Evolutionary conservation across 169 alveolate species (phyloP), one percentile per base, ranked within the genome.

Genomic region (Cryptosporidium parvum): DNA sequence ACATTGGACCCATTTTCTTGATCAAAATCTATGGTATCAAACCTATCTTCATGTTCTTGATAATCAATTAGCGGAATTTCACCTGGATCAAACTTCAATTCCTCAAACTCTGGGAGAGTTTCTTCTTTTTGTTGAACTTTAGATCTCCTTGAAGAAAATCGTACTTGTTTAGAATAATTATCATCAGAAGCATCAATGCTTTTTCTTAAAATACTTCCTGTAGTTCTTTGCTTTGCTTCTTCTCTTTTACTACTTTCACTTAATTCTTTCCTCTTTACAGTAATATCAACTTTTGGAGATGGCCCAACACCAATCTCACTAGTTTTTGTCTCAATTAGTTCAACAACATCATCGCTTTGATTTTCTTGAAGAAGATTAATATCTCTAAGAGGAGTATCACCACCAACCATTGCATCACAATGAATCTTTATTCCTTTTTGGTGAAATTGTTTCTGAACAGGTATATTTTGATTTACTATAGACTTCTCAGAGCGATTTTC

Each of bases 361-460:
- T 10, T 51, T 39, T 80, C 89, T 3, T 42, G 35, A 61, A 62
- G 29, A 44, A 8, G 7, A 12, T 44, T 6, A 37, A 59, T 29
- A 1, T 80, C 70, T 62, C 75, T 59, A 37, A 80, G 65, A 6
- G 89, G 89, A 62, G 89, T 80, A 48, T 80, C 75, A 18, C 89
- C 89, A 45, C 89, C 89, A 62, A 80, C 89, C 67, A 80, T 61
- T 33, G 75, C 89, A 62, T 62, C 75, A 80, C 89, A 80, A 31
- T 29, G 51, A 62, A 29, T 42, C 21, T 80, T 80, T 29, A 21
- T 61, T 31, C 51, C 51, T 10, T n/a, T 65, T n/a, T 65, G 72
- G 51, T 56, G 35, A 23, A 9, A 16, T 56, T 56, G 67, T 6
- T 23, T 56, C 21, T 56, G 67, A 23, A 26, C 37, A 16, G 67